Evolutionary conservation across 768 basidiomycete genomes (phyloP), one percentile per base, ranked within the genome.

Genomic region (Kwoniella dejecticola): DNA sequence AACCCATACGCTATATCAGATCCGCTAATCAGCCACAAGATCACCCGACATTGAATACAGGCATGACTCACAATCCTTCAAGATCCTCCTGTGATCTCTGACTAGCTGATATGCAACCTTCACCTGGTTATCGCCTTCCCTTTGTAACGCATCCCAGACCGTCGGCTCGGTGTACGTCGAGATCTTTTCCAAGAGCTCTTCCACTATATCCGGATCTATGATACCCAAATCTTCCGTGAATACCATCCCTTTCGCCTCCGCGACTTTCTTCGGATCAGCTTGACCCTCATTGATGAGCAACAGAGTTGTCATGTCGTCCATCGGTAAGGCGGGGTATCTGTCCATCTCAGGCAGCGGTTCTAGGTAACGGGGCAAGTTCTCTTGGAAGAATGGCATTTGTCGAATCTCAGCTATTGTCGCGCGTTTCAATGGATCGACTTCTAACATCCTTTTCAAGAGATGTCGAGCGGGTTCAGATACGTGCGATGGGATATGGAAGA

Each of bases 51-150:
- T 26, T 42, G 11, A 19, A 42, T 12, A 56, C 44, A 55, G 8
- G 36, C 13, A 44, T 13, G 8, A 83, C 91, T 83, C 71, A 95
- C 93, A 80, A 76, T 92, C 91, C 77, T 88, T 85, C 5, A 91
- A 87, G 54, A 89, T 83, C 38, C 92, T 82, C 68, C 87, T 83
- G 81, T 93, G 93, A 74, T 99, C 95, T 58, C 91, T 83, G 45
- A 96, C 82, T 3, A 99, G 82, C 85, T 93, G 87, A 79, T 98
- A 99, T 0, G 95, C 93, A 6, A 99, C 93, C 80, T 96, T 94
- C 75, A 98, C 88, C 55, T 91, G 88, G 75, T 97, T 96, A 38
- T 93, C 92, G 65, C 94, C 91, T 53, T 93, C 88, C 67, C 86
- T 81, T 62, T 88, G 84, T 64, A 97, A 79, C 72, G 88, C 88